A percentile compares a stretch with the other conserved stretches of the same genome.
phyloP scores from a whole-genome alignment of 345 rosid species.

The Arabis alpina region DNA sequence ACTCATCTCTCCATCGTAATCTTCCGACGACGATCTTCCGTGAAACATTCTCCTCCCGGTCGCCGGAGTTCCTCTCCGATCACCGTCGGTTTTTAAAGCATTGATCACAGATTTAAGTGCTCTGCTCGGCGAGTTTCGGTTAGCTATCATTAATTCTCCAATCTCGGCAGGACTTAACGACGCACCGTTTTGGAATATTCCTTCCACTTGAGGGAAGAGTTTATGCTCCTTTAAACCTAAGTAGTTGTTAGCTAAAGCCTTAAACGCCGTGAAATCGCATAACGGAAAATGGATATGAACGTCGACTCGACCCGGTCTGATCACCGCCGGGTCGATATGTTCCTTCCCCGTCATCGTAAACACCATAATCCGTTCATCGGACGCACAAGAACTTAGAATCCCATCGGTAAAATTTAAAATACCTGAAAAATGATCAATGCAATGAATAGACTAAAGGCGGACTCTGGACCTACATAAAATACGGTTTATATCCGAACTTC shows the following conservation, averaged over 20 bases:
- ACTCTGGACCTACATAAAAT: no score
- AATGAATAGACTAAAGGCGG: no score
- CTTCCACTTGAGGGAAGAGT: slow-evolving; percentile 88
- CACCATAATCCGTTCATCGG: slow-evolving; percentile 77
- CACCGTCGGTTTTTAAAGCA: slow-evolving; percentile 82
- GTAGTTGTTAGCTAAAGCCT: slow-evolving; percentile 68
- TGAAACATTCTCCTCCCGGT: slow-evolving; percentile 45
- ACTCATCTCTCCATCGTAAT: slow-evolving; percentile 39
- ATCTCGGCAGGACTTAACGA: slow-evolving; percentile 88
- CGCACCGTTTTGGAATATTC: slow-evolving; percentile 75
- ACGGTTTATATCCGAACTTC: no score
- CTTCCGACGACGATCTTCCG: slow-evolving; percentile 45
- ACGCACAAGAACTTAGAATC: slow-evolving; percentile 58
- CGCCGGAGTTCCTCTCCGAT: slow-evolving; percentile 47
- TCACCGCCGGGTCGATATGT: slow-evolving; percentile 60
- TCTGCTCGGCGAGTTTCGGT: slow-evolving; percentile 88
- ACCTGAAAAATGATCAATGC: slow-evolving; percentile 36
- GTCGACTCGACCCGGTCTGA: slow-evolving; percentile 84
- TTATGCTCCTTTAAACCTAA: slow-evolving; percentile 92
- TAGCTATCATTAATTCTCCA: slow-evolving; percentile 88
- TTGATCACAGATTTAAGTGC: slow-evolving; percentile 82
- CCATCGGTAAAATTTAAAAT: slow-evolving; percentile 77
- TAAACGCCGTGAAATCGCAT: slow-evolving; percentile 83
- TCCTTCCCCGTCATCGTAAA: slow-evolving; percentile 73
- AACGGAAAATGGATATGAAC: slow-evolving; percentile 86